These are phyloP conservation scores for Waltergamsia citrina DNA, from an alignment of 2,329 filamentous ascomycete genomes.

Conservation along the genomic window DNA sequence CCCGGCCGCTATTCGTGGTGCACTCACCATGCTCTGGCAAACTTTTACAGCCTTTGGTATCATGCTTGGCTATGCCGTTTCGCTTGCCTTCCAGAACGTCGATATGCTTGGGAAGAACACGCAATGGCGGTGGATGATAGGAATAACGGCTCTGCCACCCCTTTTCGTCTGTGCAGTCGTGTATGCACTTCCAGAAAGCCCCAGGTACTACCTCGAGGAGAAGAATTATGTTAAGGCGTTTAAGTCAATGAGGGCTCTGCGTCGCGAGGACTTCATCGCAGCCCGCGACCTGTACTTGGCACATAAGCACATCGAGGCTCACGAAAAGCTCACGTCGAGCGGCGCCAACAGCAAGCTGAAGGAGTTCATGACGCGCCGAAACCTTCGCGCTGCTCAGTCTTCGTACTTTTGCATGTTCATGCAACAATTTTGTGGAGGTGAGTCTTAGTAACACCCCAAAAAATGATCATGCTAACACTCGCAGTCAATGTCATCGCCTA, in stretches of 20 bases:
- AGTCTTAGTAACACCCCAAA: conserved; percentile 40
- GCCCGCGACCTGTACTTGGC: conserved; percentile 40
- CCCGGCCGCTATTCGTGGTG: conserved; percentile 18
- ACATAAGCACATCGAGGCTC: conserved; percentile 22
- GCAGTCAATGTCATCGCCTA: conserved; percentile 39
- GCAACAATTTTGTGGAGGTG: conserved; percentile 30
- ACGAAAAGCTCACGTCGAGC: conserved; percentile 10
- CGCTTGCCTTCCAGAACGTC: conserved; percentile 10
- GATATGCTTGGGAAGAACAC: conserved; percentile 6
- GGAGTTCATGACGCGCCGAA: conserved; percentile 12
- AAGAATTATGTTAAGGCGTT: conserved; percentile 33
- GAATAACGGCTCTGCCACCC: conserved; percentile 39
- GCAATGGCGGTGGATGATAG: conserved; percentile 24
- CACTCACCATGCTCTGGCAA: conserved; percentile 21
- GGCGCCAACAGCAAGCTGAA: not conserved
- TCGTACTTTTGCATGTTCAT: conserved; percentile 24
- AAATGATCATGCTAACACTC: conserved; percentile 22
- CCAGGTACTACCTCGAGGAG: conserved; percentile 41
- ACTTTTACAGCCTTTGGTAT: conserved; percentile 26
- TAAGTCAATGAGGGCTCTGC: conserved; percentile 31
- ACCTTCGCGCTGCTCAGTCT: conserved; percentile 19
- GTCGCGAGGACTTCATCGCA: conserved; percentile 35
- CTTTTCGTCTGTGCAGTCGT: conserved; percentile 35
- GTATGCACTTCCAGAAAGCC: conserved; percentile 40
- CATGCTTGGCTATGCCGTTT: conserved; percentile 22